These are phyloP conservation scores for Barbarea vulgaris DNA, from an alignment of 345 rosid species.

Conservation along the genomic window DNA sequence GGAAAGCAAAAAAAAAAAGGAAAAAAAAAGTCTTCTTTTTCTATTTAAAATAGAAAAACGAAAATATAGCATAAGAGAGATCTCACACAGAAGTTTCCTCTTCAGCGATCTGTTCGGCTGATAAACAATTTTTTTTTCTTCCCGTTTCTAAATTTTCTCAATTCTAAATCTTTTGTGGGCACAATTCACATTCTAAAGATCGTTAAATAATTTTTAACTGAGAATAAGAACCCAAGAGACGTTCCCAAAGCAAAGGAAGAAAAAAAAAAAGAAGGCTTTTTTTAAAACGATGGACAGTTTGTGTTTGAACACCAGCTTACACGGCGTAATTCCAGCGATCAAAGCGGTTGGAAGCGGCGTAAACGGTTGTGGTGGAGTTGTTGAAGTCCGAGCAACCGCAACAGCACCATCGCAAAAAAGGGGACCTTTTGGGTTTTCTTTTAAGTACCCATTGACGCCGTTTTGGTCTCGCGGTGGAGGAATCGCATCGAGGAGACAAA, in stretches of 20 bases:
- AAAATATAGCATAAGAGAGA: constrained; percentile 29
- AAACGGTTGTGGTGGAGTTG: constrained; percentile 40
- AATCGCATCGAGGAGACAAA: constrained; percentile 43
- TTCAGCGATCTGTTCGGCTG: constrained; percentile 35
- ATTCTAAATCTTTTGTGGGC: constrained; percentile 36
- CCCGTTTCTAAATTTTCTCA: constrained; percentile 26
- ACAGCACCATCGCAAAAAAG: constrained; percentile 41
- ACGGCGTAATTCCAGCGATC: constrained; percentile 59
- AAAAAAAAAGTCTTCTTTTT: not conserved
- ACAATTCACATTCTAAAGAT: constrained; percentile 34
- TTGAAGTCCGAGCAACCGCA: constrained; percentile 51
- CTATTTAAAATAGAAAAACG: constrained; percentile 13
- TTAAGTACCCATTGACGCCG: constrained; percentile 60
- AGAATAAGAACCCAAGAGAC: constrained; percentile 9
- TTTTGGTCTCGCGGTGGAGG: constrained; percentile 60
- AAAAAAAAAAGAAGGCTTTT: not conserved
- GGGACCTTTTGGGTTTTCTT: constrained; percentile 62
- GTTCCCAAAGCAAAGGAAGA: not conserved
- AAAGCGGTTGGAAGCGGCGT: constrained; percentile 41
- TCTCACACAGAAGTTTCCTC: constrained; percentile 17
- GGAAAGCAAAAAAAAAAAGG: not conserved
- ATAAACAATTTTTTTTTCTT: not conserved
- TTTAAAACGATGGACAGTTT: constrained; percentile 55
- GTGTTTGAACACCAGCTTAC: constrained; percentile 60
- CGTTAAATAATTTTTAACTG: constrained; percentile 4